A percentile compares a stretch with the other conserved stretches of the same genome.
phyloP scores from a whole-genome alignment of 192 early-diverging fungal genomes.

The Coemansia interrupta region DNA sequence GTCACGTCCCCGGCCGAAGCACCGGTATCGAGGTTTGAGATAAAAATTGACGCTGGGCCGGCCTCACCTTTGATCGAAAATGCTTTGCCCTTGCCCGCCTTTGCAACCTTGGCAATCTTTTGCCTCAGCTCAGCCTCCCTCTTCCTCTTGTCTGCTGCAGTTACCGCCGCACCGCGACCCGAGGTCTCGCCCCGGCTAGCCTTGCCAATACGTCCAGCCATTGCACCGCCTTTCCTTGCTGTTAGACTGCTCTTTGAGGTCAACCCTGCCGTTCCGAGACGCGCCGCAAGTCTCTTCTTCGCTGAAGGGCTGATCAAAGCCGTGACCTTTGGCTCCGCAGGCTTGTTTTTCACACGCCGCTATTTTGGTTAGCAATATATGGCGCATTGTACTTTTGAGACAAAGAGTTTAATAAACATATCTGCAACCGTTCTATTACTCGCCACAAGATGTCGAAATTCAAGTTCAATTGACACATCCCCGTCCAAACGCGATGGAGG shows the following conservation, averaged over 20 bases:
- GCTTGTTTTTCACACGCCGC: slow-evolving; percentile 39
- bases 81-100: slow-evolving; percentile 6
- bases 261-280: slow-evolving; percentile 16
- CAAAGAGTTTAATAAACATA: neutral
- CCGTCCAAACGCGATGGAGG: too few relatives aligned
- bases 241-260: neutral
- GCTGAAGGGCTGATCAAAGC: neutral
- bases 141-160: slow-evolving; percentile 7
- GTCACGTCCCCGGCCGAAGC: slow-evolving; percentile 52
- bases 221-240: neutral
- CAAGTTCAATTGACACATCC: too few relatives aligned
- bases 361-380: slow-evolving; percentile 11
- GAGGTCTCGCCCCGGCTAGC: neutral
- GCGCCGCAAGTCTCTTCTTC: slow-evolving; percentile 15
- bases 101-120: slow-evolving; percentile 3
- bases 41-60: slow-evolving; percentile 41
- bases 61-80: slow-evolving; percentile 47
- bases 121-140: slow-evolving; percentile 1
- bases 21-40: slow-evolving; percentile 49
- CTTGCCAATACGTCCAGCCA: slow-evolving; percentile 12
- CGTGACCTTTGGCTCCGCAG: too few relatives aligned
- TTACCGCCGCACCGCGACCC: neutral
- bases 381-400: neutral
- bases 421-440: too few relatives aligned
- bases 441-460: too few relatives aligned